A percentile compares a stretch with the other conserved stretches of the same genome.
Conservation (phyloP, 2,329 filamentous ascomycete genomes). For the Zymoseptoria brevis region DNA sequence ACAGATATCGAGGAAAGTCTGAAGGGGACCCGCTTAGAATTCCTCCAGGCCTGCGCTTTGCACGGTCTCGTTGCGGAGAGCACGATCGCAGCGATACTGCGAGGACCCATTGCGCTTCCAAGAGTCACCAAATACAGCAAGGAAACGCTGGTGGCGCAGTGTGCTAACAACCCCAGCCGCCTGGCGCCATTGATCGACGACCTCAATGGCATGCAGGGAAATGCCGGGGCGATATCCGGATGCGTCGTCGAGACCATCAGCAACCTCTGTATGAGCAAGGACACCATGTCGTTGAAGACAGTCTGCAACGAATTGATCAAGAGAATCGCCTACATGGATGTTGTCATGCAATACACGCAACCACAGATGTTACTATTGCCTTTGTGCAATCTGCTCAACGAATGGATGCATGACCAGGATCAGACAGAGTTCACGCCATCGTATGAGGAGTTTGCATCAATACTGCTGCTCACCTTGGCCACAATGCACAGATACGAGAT, state of each 20-base stretch:
- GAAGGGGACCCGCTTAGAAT: conserved; percentile 66
- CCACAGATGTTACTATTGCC: conserved; percentile 62
- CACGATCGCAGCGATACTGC: conserved; percentile 70
- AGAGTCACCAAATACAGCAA: conserved; percentile 67
- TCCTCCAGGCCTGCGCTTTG: conserved; percentile 82
- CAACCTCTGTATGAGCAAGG: conserved; percentile 62
- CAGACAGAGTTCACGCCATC: conserved; percentile 75
- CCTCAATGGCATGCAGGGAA: conserved; percentile 83
- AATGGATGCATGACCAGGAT: conserved; percentile 75
- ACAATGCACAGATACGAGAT: conserved; percentile 70
- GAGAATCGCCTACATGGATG: conserved; percentile 63
- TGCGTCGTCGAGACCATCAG: conserved; percentile 48
- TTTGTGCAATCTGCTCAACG: conserved; percentile 66
- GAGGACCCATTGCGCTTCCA: conserved; percentile 72
- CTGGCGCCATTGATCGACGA: conserved; percentile 71
- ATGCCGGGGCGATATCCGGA: conserved; percentile 75
- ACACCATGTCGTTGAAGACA: conserved; percentile 71
- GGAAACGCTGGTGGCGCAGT: conserved; percentile 70
- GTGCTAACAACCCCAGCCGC: conserved; percentile 65
- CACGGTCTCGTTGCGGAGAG: conserved; percentile 74
- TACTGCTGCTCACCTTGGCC: conserved; percentile 64
- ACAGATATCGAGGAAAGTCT: conserved; percentile 49
- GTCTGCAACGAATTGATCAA: conserved; percentile 66
- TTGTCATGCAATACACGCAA: conserved; percentile 68
- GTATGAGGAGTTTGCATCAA: conserved; percentile 77